Evolutionary conservation across 257 asterid species (phyloP), one percentile per base, ranked within the genome.

Genomic region (Henckelia pumila): DNA sequence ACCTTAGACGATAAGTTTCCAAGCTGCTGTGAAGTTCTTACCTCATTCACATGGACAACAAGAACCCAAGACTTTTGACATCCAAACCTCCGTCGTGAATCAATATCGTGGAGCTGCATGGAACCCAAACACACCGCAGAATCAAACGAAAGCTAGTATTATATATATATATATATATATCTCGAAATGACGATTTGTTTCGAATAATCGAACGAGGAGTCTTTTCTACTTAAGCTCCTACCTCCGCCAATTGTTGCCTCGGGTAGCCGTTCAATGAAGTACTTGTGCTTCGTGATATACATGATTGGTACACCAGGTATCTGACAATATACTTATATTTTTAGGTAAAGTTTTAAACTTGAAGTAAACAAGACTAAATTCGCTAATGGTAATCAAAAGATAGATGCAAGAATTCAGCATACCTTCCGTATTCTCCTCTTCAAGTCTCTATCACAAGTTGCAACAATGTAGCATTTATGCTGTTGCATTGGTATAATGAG

Each of bases 231-330:
- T 35, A 63, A 24, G 14, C 59, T 61, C 64, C 30, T 80, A 93
- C 97, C 98, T 81, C 96, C 97, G 10, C 98, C 98, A 10, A 93
- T 78, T 57, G 98, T 89, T 33, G 97, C 99, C 75, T 93, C 96
- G 5, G 97, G 99, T 73, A 93, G 76, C 67, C 97, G 87, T 75
- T 93, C 97, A 35, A 90, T 88, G 56, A 97, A 88, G 71, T 88
- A 93, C 72, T 76, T 74, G 65, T 83, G 99, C 69, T 80, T 71
- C 13, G 96, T 89, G 56, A 94, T 88, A 49, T 88, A 94, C 99
- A 94, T 94, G 69, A 94, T 94, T 7, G 97, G 97, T 55, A 91
- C 99, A 25, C 99, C 99, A 52, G 96, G 96, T 59, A 90, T 55
- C 99, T 93, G 82, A 33, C 28, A 64, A 58, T 33, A n/a, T 74